phyloP scores from a whole-genome alignment of 768 basidiomycete genomes.

The Pisolithus sp. region DNA sequence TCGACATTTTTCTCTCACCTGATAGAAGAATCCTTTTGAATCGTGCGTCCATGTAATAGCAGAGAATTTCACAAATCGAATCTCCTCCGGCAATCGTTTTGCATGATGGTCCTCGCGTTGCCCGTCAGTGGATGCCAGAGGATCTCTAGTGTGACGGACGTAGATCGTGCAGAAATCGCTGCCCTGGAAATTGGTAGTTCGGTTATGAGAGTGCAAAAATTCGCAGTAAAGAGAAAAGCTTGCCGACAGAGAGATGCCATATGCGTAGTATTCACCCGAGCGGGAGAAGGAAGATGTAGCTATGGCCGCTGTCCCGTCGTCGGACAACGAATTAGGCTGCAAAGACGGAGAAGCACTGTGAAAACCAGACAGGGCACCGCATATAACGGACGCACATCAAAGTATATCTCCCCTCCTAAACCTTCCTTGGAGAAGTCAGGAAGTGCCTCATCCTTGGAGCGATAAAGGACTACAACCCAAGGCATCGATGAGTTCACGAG shows the following conservation, averaged over 20 bases:
- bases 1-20: constrained; percentile 30
- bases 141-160: constrained; percentile 54
- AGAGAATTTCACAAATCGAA: constrained; percentile 76
- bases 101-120: constrained; percentile 39
- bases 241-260: constrained; percentile 69
- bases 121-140: constrained; percentile 40
- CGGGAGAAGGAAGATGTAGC: constrained; percentile 53
- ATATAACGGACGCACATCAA: constrained; percentile 47
- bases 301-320: constrained; percentile 68
- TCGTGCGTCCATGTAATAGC: constrained; percentile 69
- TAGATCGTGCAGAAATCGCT: constrained; percentile 70
- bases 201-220: constrained; percentile 2
- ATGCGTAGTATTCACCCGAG: constrained; percentile 67
- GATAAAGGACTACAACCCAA: constrained; percentile 45
- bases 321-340: constrained; percentile 63
- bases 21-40: constrained; percentile 81
- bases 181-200: constrained; percentile 38
- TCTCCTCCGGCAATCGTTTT: constrained; percentile 53
- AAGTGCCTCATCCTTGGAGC: constrained; percentile 46
- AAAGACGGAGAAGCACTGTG: background rate
- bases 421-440: constrained; percentile 48
- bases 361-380: background rate
- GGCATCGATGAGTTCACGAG: background rate
- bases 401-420: constrained; percentile 63
- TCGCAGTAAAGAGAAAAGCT: constrained; percentile 15